A percentile compares a stretch with the other conserved stretches of the same genome.
Conservation (phyloP, 139 green algal genomes). For the Chlorella vulgaris region DNA sequence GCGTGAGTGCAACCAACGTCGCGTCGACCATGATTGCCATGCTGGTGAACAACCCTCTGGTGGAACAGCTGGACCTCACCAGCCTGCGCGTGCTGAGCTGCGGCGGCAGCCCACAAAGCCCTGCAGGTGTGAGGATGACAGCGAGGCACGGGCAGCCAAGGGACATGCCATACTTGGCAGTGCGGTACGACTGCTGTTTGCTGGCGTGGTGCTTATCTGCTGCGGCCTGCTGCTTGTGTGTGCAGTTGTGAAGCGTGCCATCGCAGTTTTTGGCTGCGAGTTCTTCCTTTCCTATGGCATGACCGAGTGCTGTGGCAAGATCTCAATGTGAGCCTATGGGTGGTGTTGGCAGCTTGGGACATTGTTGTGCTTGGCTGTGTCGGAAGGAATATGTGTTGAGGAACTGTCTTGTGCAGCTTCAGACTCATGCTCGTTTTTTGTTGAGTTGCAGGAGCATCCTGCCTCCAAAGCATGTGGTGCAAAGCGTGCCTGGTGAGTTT, state of each 20-base stretch:
- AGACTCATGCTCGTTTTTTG: too few species aligned
- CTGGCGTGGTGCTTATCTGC: not conserved
- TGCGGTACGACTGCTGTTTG: not conserved
- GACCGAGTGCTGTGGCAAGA: constrained; percentile 97
- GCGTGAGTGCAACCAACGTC: constrained; percentile 79
- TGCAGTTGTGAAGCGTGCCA: constrained; percentile 51
- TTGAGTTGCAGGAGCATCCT: too few species aligned
- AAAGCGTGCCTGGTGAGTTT: constrained; percentile 6
- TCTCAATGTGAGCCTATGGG: too few species aligned
- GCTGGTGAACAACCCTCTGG: constrained; percentile 74
- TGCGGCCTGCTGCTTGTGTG: not conserved
- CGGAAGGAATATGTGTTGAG: too few species aligned
- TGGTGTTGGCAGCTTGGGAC: too few species aligned
- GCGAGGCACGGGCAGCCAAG: too few species aligned
- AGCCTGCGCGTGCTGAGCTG: constrained; percentile 82
- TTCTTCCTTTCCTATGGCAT: constrained; percentile 93
- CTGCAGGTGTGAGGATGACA: not conserved
- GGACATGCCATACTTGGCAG: too few species aligned
- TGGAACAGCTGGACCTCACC: constrained; percentile 70
- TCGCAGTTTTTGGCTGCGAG: constrained; percentile 78
- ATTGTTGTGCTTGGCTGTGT: too few species aligned
- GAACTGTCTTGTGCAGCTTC: too few species aligned
- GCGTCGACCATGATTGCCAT: constrained; percentile 91
- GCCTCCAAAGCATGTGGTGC: constrained; percentile 6
- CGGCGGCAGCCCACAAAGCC: constrained; percentile 77